Evolutionary conservation across 352 stramenopile species (phyloP).

Genomic region (Phytophthora quininea): DNA sequence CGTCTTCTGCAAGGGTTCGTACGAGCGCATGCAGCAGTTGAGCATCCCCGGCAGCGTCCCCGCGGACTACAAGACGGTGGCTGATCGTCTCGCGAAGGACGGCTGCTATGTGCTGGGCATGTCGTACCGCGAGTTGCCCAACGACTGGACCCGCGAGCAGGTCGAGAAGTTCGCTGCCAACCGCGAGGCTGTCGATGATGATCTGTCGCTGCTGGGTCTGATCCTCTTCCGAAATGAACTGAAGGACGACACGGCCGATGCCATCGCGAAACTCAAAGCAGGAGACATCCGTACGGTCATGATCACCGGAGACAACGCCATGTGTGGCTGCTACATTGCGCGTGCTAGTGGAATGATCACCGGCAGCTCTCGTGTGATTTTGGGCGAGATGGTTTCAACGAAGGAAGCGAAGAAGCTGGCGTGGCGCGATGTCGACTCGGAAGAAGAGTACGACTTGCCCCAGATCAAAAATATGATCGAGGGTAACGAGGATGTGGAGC

Average conservation of each 20-base stretch:
- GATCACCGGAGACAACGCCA: slow-evolving; percentile 79
- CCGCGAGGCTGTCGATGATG: slow-evolving; percentile 62
- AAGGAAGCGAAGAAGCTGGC: slow-evolving; percentile 39
- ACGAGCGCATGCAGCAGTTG: slow-evolving; percentile 69
- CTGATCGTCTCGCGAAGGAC: slow-evolving; percentile 47
- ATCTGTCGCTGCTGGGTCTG: slow-evolving; percentile 61
- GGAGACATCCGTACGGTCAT: slow-evolving; percentile 75
- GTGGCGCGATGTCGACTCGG: slow-evolving; percentile 56
- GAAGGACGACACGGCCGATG: slow-evolving; percentile 60
- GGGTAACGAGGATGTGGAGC: slow-evolving; percentile 30
- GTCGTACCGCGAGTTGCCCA: slow-evolving; percentile 32
- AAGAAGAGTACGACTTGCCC: slow-evolving; percentile 39
- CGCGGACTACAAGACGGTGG: slow-evolving; percentile 47
- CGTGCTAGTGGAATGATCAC: slow-evolving; percentile 42
- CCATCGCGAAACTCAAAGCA: slow-evolving; percentile 59
- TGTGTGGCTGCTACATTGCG: slow-evolving; percentile 54
- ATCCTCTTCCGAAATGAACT: slow-evolving; percentile 77
- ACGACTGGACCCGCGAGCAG: slow-evolving; percentile 30
- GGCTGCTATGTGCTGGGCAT: slow-evolving; percentile 82
- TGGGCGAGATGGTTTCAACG: slow-evolving; percentile 44
- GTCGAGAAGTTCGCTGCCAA: slow-evolving; percentile 20
- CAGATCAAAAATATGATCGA: slow-evolving; percentile 40
- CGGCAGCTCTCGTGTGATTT: slow-evolving; percentile 31
- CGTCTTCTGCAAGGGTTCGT: slow-evolving; percentile 78
- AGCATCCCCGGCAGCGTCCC: slow-evolving; percentile 47